Base-by-base conservation (phyloP, 2,329 filamentous ascomycete genomes). In the Purpureocillium takamizusanense region DNA sequence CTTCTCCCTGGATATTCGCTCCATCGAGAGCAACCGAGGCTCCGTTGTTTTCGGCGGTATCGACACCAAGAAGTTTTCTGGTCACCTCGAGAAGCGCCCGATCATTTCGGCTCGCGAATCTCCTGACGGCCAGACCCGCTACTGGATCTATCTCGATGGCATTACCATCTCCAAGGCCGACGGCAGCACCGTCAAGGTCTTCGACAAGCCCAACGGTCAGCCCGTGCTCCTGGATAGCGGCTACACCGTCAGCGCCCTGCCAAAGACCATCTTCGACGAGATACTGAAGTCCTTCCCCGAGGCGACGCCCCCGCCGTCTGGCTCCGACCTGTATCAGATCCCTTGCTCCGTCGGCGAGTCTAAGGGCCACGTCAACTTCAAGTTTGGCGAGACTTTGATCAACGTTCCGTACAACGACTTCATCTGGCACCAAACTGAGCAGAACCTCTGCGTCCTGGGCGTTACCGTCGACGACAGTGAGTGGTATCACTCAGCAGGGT, bases 211-310 rank as follows among this genome's bases (percentile, higher is more conserved):
- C 38, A 57, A 56, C 33, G 50, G 50, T 34, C 53, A 69, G 29
- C 56, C 67, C 16, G 73, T 75, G 12, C 67, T 81, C 18, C 67
- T 84, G 18, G 80, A 84, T 57, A 80, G 76, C 12, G 83, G 83
- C 40, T 81, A 76, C 44, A 82, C 76, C 31, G 62, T 84, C 39
- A 81, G 74, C 55, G 76, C 81, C 44, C 68, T 87, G 2, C 83
- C 83, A 3, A 61, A 74, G 42, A 51, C 63, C 25, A 57, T 83
- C 42, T 70, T 76, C 41, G 45, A 59, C 21, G 47, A 56, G 25
- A 60, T 79, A 27, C 61, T 51, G 41, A 56, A 37, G 52, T 64
- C 48, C 42, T 77, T 61, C 48, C 57, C 57, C 13, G 38, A 36
- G 3, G 43, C 38, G 30, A 40, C 33, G 21, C 39, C 4, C 43